Conservation (phyloP, 345 rosid genomes). For the Eucalyptus coolabah region DNA sequence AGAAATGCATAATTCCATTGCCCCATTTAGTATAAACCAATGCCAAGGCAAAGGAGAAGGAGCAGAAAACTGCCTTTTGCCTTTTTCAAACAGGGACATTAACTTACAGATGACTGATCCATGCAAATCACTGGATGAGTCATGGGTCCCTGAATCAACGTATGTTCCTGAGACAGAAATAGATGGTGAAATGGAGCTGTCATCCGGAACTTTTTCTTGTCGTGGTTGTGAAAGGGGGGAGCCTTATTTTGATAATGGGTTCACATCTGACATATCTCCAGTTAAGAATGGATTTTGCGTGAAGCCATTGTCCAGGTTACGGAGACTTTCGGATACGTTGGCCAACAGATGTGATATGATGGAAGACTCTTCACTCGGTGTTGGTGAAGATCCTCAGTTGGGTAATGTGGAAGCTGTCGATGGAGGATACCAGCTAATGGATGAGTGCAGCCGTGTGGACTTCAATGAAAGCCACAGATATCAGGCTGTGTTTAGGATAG, state of each 20-base stretch:
- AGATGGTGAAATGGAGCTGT: constrained; percentile 28
- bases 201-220: constrained; percentile 24
- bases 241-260: constrained; percentile 26
- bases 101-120: constrained; percentile 6
- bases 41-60: constrained; percentile 7
- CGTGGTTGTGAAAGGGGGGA: constrained; percentile 31
- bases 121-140: constrained; percentile 39
- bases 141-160: constrained; percentile 79
- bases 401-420: constrained; percentile 12
- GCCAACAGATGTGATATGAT: constrained; percentile 17
- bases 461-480: constrained; percentile 23
- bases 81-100: not conserved
- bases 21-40: constrained; percentile 12
- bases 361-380: constrained; percentile 19
- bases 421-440: constrained; percentile 49
- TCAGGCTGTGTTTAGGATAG: constrained; percentile 4
- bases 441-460: constrained; percentile 82
- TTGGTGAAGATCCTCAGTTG: constrained; percentile 31
- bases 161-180: constrained; percentile 73
- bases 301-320: constrained; percentile 4
- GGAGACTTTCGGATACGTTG: constrained; percentile 15
- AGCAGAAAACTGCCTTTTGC: constrained; percentile 6
- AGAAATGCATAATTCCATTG: constrained; percentile 11
- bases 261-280: constrained; percentile 5
- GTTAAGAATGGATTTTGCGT: constrained; percentile 7